Percentiles rank a stretch among this genome's conserved stretches.
phyloP scores from a whole-genome alignment of 768 basidiomycete species.

The Termitomyces sp. region DNA sequence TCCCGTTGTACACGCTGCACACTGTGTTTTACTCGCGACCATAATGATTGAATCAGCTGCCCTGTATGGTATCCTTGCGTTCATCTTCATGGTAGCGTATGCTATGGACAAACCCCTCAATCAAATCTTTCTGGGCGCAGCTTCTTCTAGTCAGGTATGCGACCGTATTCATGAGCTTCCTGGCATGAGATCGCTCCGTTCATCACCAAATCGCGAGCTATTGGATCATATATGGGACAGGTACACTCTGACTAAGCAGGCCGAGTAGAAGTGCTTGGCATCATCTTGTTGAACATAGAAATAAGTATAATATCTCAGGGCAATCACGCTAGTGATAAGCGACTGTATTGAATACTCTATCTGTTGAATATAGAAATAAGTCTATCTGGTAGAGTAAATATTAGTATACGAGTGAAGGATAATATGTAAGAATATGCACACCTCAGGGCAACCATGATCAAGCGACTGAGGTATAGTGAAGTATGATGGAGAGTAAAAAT shows the following conservation, averaged over 20 bases:
- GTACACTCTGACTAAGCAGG: constrained; percentile 17
- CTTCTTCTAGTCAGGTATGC: constrained; percentile 24
- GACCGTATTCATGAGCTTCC: background rate
- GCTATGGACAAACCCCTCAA: constrained; percentile 26
- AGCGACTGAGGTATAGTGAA: no score
- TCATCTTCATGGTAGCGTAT: constrained; percentile 24
- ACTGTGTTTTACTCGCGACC: constrained; percentile 7
- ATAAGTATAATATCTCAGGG: no score
- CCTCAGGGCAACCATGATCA: no score
- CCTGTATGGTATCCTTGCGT: constrained; percentile 25
- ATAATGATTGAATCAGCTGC: constrained; percentile 33
- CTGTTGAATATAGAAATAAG: no score
- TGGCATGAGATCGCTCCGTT: background rate
- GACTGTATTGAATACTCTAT: no score
- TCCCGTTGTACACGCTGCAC: background rate
- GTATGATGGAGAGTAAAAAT: no score
- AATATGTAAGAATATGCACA: no score
- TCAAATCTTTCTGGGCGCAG: constrained; percentile 24
- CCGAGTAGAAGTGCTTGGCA: no score
- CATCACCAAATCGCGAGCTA: constrained; percentile 21
- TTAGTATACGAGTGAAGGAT: no score
- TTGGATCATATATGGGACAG: constrained; percentile 6
- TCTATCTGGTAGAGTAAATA: no score
- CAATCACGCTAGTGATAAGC: no score
- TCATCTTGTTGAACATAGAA: no score